Evolutionary conservation across 1,284 basidiomycete genomes (phyloP), one percentile per base, ranked within the genome.

Genomic region (Cystobasidium sp.): DNA sequence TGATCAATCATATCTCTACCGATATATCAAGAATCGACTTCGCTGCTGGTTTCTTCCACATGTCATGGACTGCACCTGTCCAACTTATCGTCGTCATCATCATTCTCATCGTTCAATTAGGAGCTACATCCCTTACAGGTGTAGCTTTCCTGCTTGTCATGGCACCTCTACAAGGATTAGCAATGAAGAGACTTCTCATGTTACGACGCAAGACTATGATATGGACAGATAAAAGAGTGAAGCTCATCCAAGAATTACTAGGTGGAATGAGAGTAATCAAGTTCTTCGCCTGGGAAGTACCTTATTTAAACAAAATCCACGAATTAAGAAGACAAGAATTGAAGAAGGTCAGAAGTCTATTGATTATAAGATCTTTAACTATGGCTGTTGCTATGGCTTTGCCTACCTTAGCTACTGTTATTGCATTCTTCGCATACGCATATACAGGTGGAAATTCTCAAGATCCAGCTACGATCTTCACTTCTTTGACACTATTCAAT

Each of bases 1-100:
- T 95, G 52, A 89, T 96, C 76, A 96, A 94, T 80, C 92, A 95
- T 83, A 95, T 97, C 77, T 94, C 92, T 5, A 95, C 94, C 0
- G 95, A 97, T 82, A 89, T 93, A 43, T 91, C 89, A 18, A 87
- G 94, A 47, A 92, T 97, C 81, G 94, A 97, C 81, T 97, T 94
- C 80, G 91, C 90, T 77, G 87, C 88, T 62, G 91, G 90, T 3
- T 94, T 90, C 84, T 91, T 93, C 76, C 84, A 84, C 70, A 88
- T 92, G 85, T 84, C 87, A 20, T 92, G 92, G 88, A 86, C 90
- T 1, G 87, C 90, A 0, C 91, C 90, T 0, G 81, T 82, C 47
- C 84, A 88, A 85, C 86, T 89, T 76, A 83, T 84, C 53, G 88
- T 91, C 71, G 93, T 89, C 81, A 85, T 91, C 53, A 83, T 88